Evolutionary conservation across 179 eudicot genomes (phyloP), one percentile per base, ranked within the genome.

Genomic region (Beta corolliflora): DNA sequence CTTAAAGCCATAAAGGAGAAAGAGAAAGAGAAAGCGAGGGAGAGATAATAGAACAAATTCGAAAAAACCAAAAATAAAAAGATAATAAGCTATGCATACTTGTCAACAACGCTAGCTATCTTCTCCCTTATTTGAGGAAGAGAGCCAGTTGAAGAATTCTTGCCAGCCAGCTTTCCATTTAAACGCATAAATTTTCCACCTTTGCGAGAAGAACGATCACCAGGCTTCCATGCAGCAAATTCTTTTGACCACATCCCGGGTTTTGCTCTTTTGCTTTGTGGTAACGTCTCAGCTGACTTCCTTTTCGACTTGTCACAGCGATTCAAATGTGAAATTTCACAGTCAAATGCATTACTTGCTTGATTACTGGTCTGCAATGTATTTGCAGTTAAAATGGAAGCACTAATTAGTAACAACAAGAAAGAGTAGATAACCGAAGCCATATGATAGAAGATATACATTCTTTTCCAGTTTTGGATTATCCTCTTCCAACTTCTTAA

Each of bases 401-500:
- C 54, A 52, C n/a, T 58, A 78, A n/a, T 52, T 52, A 78, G 25
- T 19, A 54, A 29, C 23, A 52, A 71, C 68, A 76, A 82, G 4
- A 82, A 79, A 79, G 59, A 77, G 64, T 68, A 60, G 14, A 56
- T 31, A 79, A 41, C 44, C 46, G 78, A 79, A 65, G 23, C 67
- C n/a, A 73, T 45, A 79, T 36, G 82, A 54, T 74, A 80, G 63
- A 68, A 45, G 44, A 58, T 7, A 79, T 79, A 85, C 87, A 63
- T 85, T 82, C 18, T 65, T 78, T 61, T 85, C 78, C 5, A 54
- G 11, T 54, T 68, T 70, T 12, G 79, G 71, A 77, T 87, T 73
- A 82, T 84, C 92, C 65, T 77, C 73, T 23, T 79, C 91, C 83
- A 92, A 23, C 78, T 84, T 92, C 77, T 82, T 71, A 72, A 54